These are phyloP conservation scores for Pichia pseudocactophila DNA, from an alignment of 805 yeast species.

Conservation along the genomic window DNA sequence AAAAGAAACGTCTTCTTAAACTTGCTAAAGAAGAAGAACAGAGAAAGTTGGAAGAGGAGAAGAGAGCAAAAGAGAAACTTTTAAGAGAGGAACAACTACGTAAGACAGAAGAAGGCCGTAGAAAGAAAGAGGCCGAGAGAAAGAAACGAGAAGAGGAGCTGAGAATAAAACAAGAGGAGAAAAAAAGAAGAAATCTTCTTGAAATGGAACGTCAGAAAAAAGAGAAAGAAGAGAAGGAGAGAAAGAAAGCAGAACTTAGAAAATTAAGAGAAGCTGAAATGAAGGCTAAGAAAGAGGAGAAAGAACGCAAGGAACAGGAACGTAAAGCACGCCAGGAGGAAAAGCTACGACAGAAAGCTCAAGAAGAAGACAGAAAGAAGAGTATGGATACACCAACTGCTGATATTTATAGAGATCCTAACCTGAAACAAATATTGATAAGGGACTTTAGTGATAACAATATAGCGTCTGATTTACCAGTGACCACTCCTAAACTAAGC, in stretches of 20 bases:
- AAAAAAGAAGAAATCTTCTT: constrained; percentile 27
- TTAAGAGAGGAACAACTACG: constrained; percentile 34
- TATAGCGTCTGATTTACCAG: too few relatives aligned
- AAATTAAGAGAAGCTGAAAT: not conserved
- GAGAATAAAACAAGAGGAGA: constrained; percentile 30
- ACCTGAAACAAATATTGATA: too few relatives aligned
- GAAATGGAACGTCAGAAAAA: constrained; percentile 11
- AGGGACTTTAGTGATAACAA: too few relatives aligned
- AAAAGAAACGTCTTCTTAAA: constrained; percentile 56
- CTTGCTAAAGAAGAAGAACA: constrained; percentile 55
- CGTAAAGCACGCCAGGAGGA: too few relatives aligned
- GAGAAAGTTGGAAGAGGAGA: constrained; percentile 38
- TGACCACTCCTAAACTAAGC: too few relatives aligned
- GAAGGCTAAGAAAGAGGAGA: not conserved
- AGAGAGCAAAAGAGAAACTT: constrained; percentile 36
- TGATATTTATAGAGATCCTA: too few relatives aligned
- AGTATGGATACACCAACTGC: too few relatives aligned
- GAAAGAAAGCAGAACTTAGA: constrained; percentile 6
- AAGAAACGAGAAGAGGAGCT: constrained; percentile 23
- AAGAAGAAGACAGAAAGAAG: too few relatives aligned
- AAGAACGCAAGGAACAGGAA: too few relatives aligned
- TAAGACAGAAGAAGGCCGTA: constrained; percentile 39
- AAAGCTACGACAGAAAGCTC: too few relatives aligned
- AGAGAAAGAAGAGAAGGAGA: not conserved
- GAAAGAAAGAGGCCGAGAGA: constrained; percentile 33